These are phyloP conservation scores for Staphylotrichum tortipilum DNA, from an alignment of 495 filamentous ascomycete species.

Conservation along the genomic window DNA sequence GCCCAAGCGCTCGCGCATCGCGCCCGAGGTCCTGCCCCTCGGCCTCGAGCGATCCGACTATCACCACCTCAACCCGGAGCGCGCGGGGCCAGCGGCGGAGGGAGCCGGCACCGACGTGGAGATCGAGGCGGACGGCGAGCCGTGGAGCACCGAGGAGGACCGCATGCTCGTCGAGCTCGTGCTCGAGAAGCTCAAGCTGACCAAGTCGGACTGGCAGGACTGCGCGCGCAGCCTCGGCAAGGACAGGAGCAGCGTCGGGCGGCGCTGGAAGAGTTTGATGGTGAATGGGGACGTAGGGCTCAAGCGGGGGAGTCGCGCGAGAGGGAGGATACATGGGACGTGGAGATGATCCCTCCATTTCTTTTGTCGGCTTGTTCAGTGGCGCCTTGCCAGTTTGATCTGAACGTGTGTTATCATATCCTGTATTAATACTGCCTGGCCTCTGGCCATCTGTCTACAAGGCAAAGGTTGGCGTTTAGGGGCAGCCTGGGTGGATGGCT, in stretches of 20 bases:
- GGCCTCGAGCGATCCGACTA: constrained; percentile 59
- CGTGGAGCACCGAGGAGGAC: constrained; percentile 63
- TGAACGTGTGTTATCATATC: neutral
- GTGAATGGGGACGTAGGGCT: constrained; percentile 54
- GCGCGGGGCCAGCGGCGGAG: neutral
- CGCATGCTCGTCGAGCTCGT: constrained; percentile 63
- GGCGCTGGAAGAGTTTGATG: constrained; percentile 60
- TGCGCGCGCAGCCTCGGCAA: constrained; percentile 62
- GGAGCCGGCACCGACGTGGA: constrained; percentile 31
- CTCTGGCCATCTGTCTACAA: neutral
- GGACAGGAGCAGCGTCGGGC: constrained; percentile 57
- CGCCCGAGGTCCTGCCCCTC: constrained; percentile 58
- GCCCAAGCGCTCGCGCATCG: constrained; percentile 57
- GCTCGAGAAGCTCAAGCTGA: constrained; percentile 64
- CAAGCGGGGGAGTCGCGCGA: constrained; percentile 33
- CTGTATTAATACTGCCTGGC: neutral
- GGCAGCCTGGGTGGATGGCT: neutral
- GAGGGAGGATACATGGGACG: constrained; percentile 42
- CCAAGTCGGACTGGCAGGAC: constrained; percentile 68
- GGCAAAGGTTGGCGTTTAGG: neutral
- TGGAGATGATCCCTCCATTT: constrained; percentile 35
- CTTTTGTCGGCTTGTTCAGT: neutral
- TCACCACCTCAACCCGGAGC: constrained; percentile 17
- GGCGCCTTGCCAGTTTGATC: neutral
- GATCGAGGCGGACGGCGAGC: constrained; percentile 35